These are phyloP conservation scores for Cladophialophora yegresii DNA, from an alignment of 2,329 filamentous ascomycete genomes.

Conservation along the genomic window DNA sequence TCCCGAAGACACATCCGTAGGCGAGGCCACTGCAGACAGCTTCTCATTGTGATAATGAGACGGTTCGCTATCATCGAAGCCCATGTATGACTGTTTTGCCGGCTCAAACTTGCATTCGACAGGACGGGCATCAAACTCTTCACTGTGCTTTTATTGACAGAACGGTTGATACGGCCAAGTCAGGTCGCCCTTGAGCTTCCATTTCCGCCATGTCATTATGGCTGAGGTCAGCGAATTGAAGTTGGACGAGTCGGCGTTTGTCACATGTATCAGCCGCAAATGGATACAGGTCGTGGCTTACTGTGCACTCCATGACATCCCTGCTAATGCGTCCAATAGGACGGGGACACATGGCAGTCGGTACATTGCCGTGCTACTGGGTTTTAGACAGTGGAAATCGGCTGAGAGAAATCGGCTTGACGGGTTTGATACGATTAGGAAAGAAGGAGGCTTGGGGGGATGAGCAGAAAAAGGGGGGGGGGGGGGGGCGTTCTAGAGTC, in stretches of 20 bases:
- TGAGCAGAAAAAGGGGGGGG: neutral
- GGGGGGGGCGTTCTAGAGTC: too few relatives aligned
- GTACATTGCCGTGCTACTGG: neutral
- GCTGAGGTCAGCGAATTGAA: slow-evolving; percentile 17
- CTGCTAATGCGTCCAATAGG: neutral
- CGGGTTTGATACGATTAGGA: neutral
- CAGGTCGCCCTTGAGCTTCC: slow-evolving; percentile 4
- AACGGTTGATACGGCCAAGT: slow-evolving; percentile 13
- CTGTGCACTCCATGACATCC: slow-evolving; percentile 2
- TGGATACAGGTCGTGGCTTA: neutral
- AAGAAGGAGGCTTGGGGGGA: neutral
- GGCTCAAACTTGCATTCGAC: neutral
- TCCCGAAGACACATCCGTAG: slow-evolving; percentile 4
- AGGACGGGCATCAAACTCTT: neutral
- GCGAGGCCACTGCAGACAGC: slow-evolving; percentile 3
- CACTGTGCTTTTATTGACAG: neutral
- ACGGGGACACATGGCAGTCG: neutral
- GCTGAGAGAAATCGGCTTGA: too few relatives aligned
- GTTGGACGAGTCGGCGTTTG: neutral
- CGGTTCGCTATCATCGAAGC: neutral
- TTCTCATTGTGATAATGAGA: slow-evolving; percentile 3
- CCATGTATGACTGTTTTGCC: neutral
- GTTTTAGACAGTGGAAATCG: neutral
- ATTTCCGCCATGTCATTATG: neutral
- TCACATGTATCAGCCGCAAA: slow-evolving; percentile 11